Conservation (phyloP, 805 yeast genomes). For the Ogataea pini region DNA sequence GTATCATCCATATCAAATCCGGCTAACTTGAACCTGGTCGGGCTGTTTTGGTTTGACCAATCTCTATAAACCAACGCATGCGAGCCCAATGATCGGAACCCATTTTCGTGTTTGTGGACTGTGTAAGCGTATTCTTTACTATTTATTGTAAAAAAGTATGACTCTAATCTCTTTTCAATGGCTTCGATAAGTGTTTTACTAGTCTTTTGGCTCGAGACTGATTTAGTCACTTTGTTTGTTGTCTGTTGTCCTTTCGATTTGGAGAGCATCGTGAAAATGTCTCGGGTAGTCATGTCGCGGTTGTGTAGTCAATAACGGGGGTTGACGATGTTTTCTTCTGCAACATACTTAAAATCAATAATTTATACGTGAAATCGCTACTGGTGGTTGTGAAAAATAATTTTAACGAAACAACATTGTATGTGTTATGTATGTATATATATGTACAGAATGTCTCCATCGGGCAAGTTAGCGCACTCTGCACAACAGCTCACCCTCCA, state of each 20-base stretch:
- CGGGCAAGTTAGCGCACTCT: slow-evolving; percentile 45
- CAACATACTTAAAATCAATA: no score
- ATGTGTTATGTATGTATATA: slow-evolving; percentile 1
- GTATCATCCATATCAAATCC: slow-evolving; percentile 90
- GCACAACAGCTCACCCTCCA: slow-evolving; percentile 79
- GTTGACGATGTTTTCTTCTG: no score
- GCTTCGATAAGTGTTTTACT: background rate
- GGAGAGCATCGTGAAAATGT: slow-evolving; percentile 1
- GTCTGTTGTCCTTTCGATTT: background rate
- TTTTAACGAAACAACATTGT: slow-evolving; percentile 8
- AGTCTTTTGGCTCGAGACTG: background rate
- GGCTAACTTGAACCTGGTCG: slow-evolving; percentile 44
- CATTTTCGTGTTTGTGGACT: background rate
- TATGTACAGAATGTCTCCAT: slow-evolving; percentile 3
- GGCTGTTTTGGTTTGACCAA: background rate
- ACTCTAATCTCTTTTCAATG: background rate
- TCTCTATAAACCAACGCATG: slow-evolving; percentile 18
- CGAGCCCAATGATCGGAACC: slow-evolving; percentile 15
- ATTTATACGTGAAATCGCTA: background rate
- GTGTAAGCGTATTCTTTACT: slow-evolving; percentile 5
- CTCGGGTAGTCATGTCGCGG: background rate
- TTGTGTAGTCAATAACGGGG: no score
- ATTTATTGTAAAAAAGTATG: slow-evolving; percentile 1
- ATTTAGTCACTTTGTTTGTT: background rate
- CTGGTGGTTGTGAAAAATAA: background rate